A percentile compares a stretch with the other conserved stretches of the same genome.
phyloP scores from a whole-genome alignment of 2,329 filamentous ascomycete species.

The Monosporascus sp. region DNA sequence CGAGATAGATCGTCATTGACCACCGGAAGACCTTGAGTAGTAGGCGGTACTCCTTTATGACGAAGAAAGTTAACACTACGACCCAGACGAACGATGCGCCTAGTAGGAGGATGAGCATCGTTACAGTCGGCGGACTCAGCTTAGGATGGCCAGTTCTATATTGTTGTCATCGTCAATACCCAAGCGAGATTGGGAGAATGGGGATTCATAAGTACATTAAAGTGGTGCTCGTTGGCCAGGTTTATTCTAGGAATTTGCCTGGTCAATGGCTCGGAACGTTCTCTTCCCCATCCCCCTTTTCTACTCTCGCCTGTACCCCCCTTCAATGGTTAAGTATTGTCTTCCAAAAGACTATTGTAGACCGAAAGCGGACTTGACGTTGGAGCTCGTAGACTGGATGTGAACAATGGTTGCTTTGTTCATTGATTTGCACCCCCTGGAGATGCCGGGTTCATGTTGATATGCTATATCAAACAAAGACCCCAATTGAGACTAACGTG shows the following conservation, averaged over 20 bases:
- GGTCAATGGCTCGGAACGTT: too few relatives aligned
- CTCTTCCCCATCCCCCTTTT: too few relatives aligned
- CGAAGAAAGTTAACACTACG: conserved; percentile 14
- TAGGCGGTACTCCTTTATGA: conserved; percentile 13
- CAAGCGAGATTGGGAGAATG: too few relatives aligned
- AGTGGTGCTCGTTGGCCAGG: too few relatives aligned
- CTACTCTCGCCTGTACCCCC: too few relatives aligned
- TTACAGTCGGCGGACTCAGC: neutral
- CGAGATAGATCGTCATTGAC: conserved; percentile 15
- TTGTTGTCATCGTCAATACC: neutral
- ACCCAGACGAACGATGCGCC: conserved; percentile 15
- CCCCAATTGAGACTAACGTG: neutral
- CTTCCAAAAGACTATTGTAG: neutral
- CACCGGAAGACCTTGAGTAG: conserved; percentile 17
- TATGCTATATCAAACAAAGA: neutral
- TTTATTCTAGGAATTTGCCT: too few relatives aligned
- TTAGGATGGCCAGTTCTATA: neutral
- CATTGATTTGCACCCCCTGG: neutral
- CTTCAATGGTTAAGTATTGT: neutral
- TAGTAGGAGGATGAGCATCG: conserved; percentile 14
- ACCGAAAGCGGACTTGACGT: neutral
- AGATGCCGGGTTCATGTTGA: too few relatives aligned
- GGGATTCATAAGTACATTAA: too few relatives aligned
- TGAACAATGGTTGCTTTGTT: neutral
- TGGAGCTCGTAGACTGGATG: neutral